Evolutionary conservation across 345 rosid species (phyloP).

Genomic region (Streptanthus diversifolius): DNA sequence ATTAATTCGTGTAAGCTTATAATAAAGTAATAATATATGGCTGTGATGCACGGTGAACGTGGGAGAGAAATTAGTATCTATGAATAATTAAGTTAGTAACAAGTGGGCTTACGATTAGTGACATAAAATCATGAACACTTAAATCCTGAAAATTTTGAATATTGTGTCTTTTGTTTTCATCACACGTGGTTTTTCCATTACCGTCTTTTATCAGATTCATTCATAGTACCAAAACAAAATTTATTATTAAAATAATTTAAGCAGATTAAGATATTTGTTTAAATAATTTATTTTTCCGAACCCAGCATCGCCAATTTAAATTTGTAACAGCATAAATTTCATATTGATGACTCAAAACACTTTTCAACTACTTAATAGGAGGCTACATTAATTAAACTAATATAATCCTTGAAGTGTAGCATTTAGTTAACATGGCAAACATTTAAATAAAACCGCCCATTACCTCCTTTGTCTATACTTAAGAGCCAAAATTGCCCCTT

Average conservation of each 20-base stretch:
- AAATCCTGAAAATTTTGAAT: background rate
- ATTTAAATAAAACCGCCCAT: background rate
- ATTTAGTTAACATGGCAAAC: background rate
- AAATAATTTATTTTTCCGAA: no score
- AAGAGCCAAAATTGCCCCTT: conserved; percentile 38
- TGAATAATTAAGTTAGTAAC: conserved; percentile 3
- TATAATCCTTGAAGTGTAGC: conserved; percentile 13
- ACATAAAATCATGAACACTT: background rate
- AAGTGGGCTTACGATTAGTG: conserved; percentile 29
- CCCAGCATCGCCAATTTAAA: no score
- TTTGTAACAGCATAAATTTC: no score
- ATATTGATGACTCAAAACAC: no score
- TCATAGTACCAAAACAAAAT: background rate
- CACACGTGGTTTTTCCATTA: conserved; percentile 24
- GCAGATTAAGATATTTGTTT: background rate
- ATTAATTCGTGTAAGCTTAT: conserved; percentile 23
- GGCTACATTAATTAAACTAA: conserved; percentile 7
- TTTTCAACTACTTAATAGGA: no score
- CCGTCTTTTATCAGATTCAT: background rate
- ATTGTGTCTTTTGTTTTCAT: conserved; percentile 3
- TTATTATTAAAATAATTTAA: background rate
- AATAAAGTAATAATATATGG: conserved; percentile 23
- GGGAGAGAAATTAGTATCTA: conserved; percentile 16
- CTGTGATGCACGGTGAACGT: conserved; percentile 28
- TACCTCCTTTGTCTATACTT: conserved; percentile 36